These are phyloP conservation scores for Cutaneotrichosporon cyanovorans DNA, from an alignment of 1,284 basidiomycete species.

Conservation along the genomic window DNA sequence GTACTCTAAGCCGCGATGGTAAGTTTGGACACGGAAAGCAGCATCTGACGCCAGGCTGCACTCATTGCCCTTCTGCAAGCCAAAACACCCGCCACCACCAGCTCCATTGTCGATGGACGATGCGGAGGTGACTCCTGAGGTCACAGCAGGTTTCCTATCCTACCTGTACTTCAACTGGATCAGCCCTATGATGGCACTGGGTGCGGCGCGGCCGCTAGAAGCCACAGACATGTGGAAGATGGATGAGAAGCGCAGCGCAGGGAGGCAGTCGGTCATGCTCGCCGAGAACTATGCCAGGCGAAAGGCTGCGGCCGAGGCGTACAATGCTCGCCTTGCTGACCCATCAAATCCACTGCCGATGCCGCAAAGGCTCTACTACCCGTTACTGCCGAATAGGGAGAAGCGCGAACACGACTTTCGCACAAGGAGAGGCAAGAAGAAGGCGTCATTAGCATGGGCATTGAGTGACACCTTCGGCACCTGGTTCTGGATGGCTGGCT, in stretches of 20 bases:
- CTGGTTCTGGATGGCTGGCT: conserved; percentile 73
- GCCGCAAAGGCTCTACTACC: conserved; percentile 23
- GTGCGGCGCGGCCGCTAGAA: conserved; percentile 64
- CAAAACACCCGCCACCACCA: conserved; percentile 47
- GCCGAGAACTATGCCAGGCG: conserved; percentile 59
- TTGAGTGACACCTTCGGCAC: conserved; percentile 73
- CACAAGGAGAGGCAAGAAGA: conserved; percentile 54
- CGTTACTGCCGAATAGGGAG: conserved; percentile 27
- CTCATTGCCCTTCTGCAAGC: conserved; percentile 42
- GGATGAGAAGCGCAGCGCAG: conserved; percentile 52
- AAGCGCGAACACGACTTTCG: conserved; percentile 34
- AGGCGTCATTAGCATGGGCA: conserved; percentile 63
- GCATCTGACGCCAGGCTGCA: conserved; percentile 32
- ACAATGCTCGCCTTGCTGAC: conserved; percentile 58
- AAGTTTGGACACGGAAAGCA: conserved; percentile 10
- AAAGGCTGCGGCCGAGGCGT: conserved; percentile 55
- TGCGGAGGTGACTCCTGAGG: conserved; percentile 52
- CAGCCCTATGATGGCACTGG: conserved; percentile 56
- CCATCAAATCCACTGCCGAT: conserved; percentile 30
- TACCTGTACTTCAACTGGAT: conserved; percentile 65
- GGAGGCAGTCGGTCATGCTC: conserved; percentile 59
- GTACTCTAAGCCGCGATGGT: conserved; percentile 41
- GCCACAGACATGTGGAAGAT: conserved; percentile 78
- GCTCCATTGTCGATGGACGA: conserved; percentile 54
- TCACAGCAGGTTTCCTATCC: conserved; percentile 51